These are phyloP conservation scores for Conticribra guillardii DNA, from an alignment of 108 stramenopile genomes.

Conservation along the genomic window DNA sequence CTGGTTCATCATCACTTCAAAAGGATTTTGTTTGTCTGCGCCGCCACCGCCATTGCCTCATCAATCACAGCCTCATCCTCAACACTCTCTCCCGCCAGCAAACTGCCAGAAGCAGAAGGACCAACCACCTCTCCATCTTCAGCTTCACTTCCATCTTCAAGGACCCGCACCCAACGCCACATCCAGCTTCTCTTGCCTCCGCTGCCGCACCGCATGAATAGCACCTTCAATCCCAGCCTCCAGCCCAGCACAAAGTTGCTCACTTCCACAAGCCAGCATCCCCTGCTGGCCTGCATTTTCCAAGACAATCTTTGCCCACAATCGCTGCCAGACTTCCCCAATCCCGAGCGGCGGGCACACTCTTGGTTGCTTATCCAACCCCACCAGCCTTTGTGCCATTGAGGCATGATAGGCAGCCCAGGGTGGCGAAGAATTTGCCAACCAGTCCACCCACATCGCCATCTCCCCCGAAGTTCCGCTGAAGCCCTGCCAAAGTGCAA, in stretches of 20 bases:
- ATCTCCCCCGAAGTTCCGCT: not conserved
- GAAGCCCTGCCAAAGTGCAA: constrained; percentile 2
- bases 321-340: constrained; percentile 31
- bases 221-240: constrained; percentile 46
- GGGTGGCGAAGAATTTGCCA: constrained; percentile 6
- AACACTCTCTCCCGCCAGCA: no score
- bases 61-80: no score
- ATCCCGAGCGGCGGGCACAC: constrained; percentile 41
- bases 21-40: no score
- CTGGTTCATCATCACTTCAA: no score
- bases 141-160: no score
- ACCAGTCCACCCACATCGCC: constrained; percentile 14
- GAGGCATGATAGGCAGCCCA: constrained; percentile 17
- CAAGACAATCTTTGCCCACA: constrained; percentile 32
- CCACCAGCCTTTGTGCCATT: constrained; percentile 37
- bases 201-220: constrained; percentile 33
- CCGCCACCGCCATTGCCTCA: no score
- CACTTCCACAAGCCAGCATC: constrained; percentile 26
- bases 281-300: constrained; percentile 15
- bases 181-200: no score
- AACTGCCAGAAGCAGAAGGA: no score
- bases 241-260: constrained; percentile 46
- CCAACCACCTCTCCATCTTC: no score
- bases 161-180: no score
- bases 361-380: constrained; percentile 49